Percentiles rank a stretch among this genome's conserved stretches.
Conservation (phyloP, 2,329 filamentous ascomycete genomes). For the Microcera coccophila region DNA sequence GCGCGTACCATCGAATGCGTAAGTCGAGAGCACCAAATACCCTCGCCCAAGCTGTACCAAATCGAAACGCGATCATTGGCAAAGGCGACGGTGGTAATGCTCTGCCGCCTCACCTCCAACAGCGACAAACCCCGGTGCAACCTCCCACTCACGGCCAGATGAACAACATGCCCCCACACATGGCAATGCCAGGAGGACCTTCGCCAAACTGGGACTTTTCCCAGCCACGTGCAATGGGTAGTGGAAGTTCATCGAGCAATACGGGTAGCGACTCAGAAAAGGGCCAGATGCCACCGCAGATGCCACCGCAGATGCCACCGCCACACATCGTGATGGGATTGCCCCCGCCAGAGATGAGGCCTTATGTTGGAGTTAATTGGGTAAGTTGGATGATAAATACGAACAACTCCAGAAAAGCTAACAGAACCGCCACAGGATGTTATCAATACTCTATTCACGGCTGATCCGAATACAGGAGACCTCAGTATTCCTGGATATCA, state of each 20-base stretch:
- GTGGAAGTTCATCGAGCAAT: not conserved
- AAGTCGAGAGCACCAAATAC: conserved; percentile 49
- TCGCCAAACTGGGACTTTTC: not conserved
- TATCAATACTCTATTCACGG: conserved; percentile 36
- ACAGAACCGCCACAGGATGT: conserved; percentile 27
- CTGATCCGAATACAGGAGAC: conserved; percentile 37
- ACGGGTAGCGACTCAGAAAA: not conserved
- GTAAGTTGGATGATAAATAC: conserved; percentile 42
- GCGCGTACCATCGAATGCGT: conserved; percentile 56
- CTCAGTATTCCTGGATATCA: conserved; percentile 37
- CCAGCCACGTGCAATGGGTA: not conserved
- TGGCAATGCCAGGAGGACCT: not conserved
- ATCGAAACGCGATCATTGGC: not conserved
- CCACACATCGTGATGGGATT: not conserved
- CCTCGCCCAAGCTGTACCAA: not conserved
- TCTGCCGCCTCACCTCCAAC: not conserved
- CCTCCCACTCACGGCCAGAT: not conserved
- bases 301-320: not conserved
- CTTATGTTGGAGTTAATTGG: conserved; percentile 57
- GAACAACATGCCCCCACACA: not conserved
- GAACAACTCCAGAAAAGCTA: not conserved
- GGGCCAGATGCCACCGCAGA: not conserved
- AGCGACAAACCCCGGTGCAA: not conserved
- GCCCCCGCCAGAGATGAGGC: not conserved
- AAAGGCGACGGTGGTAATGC: not conserved